Base-by-base conservation (phyloP, 1,284 basidiomycete species). In the Leccinum pachyderme region DNA sequence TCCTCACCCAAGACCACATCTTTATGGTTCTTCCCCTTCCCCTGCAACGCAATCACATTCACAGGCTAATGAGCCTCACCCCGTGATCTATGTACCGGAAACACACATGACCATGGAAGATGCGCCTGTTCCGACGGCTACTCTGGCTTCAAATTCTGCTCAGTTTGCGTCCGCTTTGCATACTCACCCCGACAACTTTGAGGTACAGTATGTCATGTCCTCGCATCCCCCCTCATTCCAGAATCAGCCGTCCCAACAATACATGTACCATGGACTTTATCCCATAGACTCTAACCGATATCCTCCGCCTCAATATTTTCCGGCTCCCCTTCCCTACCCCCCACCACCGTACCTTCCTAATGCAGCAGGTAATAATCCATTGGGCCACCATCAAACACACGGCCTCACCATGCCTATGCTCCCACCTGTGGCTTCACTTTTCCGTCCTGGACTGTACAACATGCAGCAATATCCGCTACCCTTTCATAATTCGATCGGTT, bases 191-290 rank as follows among this genome's bases (percentile, higher is more conserved):
- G 52, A 67, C 35, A 67, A 66, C 57, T 80, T 77, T 60, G 65
- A 73, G 29, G 74, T 74, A 51, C 78, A 75, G 69, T 82, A 83
- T 72, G 68, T 74, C 63, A 71, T 79, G 66, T 67, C 79, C 60
- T 59, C 73, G 3, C 77, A 69, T 55, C 73, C 74, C 27, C 66
- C 57, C 69, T 76, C 61, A 59, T 73, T 35, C 74, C 74, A 54
- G 62, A 73, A 29, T 64, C 75, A 59, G 12, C 53, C 32, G 4
- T 65, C 73, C 9, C 78, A 74, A 54, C 72, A 72, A 9, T 81
- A 78, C 59, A 58, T 74, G 31, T 67, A 61, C 52, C 70, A 72
- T 45, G 61, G 65, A 29, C 77, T 72, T 57, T 69, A 64, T 18
- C 61, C 62, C 35, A 54, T 62, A 41, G 76, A 75, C 35, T 57